A percentile compares a stretch with the other conserved stretches of the same genome.
These are phyloP conservation scores for Eucommia ulmoides DNA, from an alignment of 257 asterid genomes.

Conservation along the genomic window DNA sequence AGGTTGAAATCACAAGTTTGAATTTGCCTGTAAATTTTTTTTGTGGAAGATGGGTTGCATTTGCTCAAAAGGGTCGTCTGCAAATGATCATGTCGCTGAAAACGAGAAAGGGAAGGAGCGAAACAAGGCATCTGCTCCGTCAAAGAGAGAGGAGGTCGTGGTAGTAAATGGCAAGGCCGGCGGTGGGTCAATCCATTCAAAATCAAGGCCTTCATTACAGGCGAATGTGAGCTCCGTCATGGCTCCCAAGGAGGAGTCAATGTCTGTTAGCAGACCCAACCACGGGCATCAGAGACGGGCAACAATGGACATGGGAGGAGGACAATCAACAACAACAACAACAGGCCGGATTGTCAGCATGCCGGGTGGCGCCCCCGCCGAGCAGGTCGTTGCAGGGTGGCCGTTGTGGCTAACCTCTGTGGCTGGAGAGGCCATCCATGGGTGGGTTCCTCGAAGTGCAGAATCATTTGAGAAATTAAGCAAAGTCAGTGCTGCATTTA, in stretches of 20 bases:
- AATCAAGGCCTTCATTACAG: neutral
- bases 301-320: neutral
- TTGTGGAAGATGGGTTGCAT: slow-evolving; percentile 53
- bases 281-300: neutral
- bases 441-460: slow-evolving; percentile 1
- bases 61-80: slow-evolving; percentile 62
- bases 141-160: neutral
- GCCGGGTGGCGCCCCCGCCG: neutral
- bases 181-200: neutral
- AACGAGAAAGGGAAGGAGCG: slow-evolving; percentile 15
- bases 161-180: neutral
- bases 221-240: neutral
- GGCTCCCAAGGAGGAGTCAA: neutral
- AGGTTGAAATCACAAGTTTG: slow-evolving; percentile 9
- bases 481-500: neutral
- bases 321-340: neutral
- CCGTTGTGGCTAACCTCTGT: neutral
- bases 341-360: neutral
- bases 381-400: neutral
- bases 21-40: slow-evolving; percentile 2
- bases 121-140: neutral
- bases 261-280: neutral
- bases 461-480: neutral
- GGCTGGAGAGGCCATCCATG: neutral
- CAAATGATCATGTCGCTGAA: slow-evolving; percentile 26